Percentiles rank a stretch among this genome's conserved stretches.
Evolutionary conservation across 192 early-diverging fungal species (phyloP).

Genomic region (Geranomyces michiganensis): DNA sequence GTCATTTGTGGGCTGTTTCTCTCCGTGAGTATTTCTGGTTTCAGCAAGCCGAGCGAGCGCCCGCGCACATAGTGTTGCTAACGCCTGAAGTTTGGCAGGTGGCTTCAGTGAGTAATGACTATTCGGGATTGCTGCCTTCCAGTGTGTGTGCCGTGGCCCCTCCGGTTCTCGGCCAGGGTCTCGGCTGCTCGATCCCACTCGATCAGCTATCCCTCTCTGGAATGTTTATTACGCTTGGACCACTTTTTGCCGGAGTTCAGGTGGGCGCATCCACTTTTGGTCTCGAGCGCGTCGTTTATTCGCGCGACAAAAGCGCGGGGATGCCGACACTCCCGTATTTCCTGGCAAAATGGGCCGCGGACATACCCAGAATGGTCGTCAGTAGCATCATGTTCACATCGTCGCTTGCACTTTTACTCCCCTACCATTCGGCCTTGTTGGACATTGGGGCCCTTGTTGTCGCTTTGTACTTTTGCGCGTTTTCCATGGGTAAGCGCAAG

Average conservation of each 20-base stretch:
- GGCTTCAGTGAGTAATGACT: conserved; percentile 47
- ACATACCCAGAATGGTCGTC: conserved; percentile 65
- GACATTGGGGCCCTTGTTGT: conserved; percentile 51
- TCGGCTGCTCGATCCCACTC: conserved; percentile 21
- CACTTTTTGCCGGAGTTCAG: conserved; percentile 62
- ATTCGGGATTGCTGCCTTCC: conserved; percentile 52
- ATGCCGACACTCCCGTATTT: conserved; percentile 64
- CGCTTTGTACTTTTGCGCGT: conserved; percentile 56
- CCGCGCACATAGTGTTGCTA: too few species aligned
- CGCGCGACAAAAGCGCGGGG: conserved; percentile 64
- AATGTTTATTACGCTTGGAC: conserved; percentile 63
- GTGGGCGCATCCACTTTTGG: conserved; percentile 61
- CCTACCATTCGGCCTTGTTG: conserved; percentile 38
- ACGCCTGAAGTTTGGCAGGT: neutral
- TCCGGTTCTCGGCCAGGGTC: neutral
- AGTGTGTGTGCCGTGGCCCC: conserved; percentile 53
- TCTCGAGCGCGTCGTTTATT: conserved; percentile 64
- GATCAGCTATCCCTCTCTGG: conserved; percentile 49
- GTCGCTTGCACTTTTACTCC: conserved; percentile 62
- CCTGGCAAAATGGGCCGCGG: conserved; percentile 61
- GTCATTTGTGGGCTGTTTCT: conserved; percentile 56
- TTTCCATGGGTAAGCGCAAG: conserved; percentile 51
- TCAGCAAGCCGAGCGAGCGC: too few species aligned
- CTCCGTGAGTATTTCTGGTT: conserved; percentile 7
- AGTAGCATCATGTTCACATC: conserved; percentile 59